Percentiles rank a stretch among this genome's conserved stretches.
Conservation (phyloP, 1,284 basidiomycete species). For the Erythrobasidium hasegawianum region DNA sequence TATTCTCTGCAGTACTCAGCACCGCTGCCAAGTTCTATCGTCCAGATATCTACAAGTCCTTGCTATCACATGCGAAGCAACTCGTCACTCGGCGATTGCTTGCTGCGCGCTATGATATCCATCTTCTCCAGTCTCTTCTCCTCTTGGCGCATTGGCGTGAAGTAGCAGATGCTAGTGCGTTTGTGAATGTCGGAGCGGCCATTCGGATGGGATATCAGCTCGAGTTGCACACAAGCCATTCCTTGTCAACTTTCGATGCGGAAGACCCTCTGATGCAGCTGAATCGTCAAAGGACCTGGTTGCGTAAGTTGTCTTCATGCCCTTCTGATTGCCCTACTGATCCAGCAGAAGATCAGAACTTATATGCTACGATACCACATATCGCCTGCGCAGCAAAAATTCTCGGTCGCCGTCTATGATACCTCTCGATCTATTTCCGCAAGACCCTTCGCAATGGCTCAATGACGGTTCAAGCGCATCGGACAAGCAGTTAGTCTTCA, state of each 20-base stretch:
- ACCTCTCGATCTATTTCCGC: background rate
- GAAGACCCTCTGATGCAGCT: slow-evolving; percentile 25
- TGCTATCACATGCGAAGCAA: slow-evolving; percentile 67
- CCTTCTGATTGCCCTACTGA: too few species aligned
- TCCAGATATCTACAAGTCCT: slow-evolving; percentile 60
- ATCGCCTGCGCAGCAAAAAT: background rate
- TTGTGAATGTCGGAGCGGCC: slow-evolving; percentile 34
- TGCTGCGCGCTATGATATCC: slow-evolving; percentile 69
- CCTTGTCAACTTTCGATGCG: slow-evolving; percentile 15
- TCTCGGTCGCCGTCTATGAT: slow-evolving; percentile 6
- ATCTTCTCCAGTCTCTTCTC: slow-evolving; percentile 78
- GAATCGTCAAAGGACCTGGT: slow-evolving; percentile 28
- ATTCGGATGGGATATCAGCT: slow-evolving; percentile 34
- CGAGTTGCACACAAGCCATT: slow-evolving; percentile 33
- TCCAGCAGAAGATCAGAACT: slow-evolving; percentile 29
- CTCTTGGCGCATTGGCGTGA: slow-evolving; percentile 72
- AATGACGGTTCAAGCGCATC: background rate
- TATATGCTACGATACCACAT: slow-evolving; percentile 8
- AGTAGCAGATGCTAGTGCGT: slow-evolving; percentile 36
- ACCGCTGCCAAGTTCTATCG: slow-evolving; percentile 79
- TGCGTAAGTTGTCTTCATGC: too few species aligned
- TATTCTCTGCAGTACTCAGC: slow-evolving; percentile 76
- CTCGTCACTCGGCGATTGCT: slow-evolving; percentile 63
- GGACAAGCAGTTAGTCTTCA: slow-evolving; percentile 1
- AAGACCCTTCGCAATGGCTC: slow-evolving; percentile 3